Evolutionary conservation across 2,329 filamentous ascomycete species (phyloP), one percentile per base, ranked within the genome.

Genomic region (Coniochaeta sp.): DNA sequence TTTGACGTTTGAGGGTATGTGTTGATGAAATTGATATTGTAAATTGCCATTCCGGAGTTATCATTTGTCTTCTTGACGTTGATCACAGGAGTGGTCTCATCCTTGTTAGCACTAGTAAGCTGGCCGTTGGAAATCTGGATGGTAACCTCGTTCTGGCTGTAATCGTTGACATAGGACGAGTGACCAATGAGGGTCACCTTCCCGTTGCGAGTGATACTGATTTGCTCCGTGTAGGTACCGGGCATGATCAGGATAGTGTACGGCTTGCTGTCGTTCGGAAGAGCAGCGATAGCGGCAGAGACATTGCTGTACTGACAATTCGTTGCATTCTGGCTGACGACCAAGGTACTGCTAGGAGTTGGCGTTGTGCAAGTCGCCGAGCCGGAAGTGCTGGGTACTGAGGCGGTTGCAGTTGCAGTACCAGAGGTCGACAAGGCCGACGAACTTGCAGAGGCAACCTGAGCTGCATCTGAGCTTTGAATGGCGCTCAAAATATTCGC

Each of bases 1-100:
- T 63, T 66, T 10, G 63, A 40, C 24, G 64, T 61, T 56, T 66
- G 64, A 19, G 64, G 60, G 50, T 64, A 72, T 2, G 67, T 69
- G 62, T 73, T 74, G 61, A 64, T 57, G 55, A 73, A 70, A 64
- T 82, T 79, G 67, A 82, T 73, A 64, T 81, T 82, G 72, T 82
- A 82, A 10, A 81, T 71, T 61, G 78, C 80, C 60, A 82, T 72
- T 60, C 80, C 77, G 8, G 71, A 68, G 0, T 36, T 36, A 14
- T 75, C 74, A 61, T 68, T 60, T 0, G 69, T 74, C 58, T 77
- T 79, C 68, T 79, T 79, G 57, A 72, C 71, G 62, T 77, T 73
- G 50, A 80, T 70, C 10, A 79, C 70, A 0, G 77, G 77, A 0
- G 77, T 80, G 50, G 70, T 64, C 60, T 80, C 77, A 56, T 79